Base-by-base conservation (phyloP, 1,139 yeast species). In the Suhomyces bolitotheri region DNA sequence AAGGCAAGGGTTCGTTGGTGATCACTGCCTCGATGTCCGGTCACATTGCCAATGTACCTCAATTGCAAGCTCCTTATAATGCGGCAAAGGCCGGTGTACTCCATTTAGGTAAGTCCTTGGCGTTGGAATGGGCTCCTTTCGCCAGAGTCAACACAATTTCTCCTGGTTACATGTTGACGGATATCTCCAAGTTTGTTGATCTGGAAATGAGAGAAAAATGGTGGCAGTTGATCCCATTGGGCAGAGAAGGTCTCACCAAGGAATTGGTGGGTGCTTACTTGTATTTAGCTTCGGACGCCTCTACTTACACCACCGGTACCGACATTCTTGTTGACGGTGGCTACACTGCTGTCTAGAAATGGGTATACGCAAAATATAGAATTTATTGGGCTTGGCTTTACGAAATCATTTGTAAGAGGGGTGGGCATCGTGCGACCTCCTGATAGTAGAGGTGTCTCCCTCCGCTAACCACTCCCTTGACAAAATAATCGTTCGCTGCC, bases 261-360 rank as follows among this genome's bases (percentile, higher is more conserved):
- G 96, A 87, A 60, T 83, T 85, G 61, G 89, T 85, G 31, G 94
- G 95, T 50, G 82, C 92, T 16, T 82, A 81, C 46, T 73, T 87
- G 40, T 88, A 85, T 64, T 70, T 87, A 56, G 87, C 94, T 24
- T 78, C 89, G 7, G 82, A 85, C 54, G 95, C 94, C 15, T 73
- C 88, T 26, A 76, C 88, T 14, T 87, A 82, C 64, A 78, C 94
- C 38, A 87, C 94, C 10, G 96, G 95, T 47, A 78, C 83, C 51
- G 88, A 87, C 60, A 64, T 87, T 48, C 68, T 83, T 46, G 95
- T 87, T 38, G 96, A 87, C 53, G 96, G 96, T 50, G 96, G 96
- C 34, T 86, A 85, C 71, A 52, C 63, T 41, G 70, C 67, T 29
- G n/a, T n/a, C n/a, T n/a, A n/a, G n/a, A n/a, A n/a, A n/a, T n/a